Percentiles rank a stretch among this genome's conserved stretches.
These are phyloP conservation scores for Penicillium corylophilum DNA, from an alignment of 2,329 filamentous ascomycete genomes.

Conservation along the genomic window DNA sequence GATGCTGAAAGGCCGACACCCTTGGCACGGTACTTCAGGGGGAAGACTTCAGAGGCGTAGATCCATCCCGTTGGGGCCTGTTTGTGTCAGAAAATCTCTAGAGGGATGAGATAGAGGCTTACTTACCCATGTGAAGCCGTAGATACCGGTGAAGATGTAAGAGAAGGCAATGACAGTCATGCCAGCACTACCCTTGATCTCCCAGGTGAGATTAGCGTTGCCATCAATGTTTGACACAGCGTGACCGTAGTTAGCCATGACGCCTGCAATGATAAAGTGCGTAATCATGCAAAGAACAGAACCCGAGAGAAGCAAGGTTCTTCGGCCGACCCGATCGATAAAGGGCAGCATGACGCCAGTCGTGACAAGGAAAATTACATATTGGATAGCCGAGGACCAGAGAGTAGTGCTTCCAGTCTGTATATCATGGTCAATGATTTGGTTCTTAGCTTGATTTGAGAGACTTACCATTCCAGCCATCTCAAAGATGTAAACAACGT, in stretches of 20 bases:
- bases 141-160: conserved; percentile 50
- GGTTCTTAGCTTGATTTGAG: no score
- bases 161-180: conserved; percentile 65
- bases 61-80: conserved; percentile 58
- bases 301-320: conserved; percentile 49
- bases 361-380: conserved; percentile 57
- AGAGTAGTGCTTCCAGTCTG: conserved; percentile 44
- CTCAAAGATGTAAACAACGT: conserved; percentile 60
- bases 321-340: conserved; percentile 52
- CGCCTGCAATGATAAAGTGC: conserved; percentile 56
- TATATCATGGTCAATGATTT: conserved; percentile 2
- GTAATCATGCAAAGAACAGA: conserved; percentile 47
- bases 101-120: background rate
- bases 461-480: conserved; percentile 54
- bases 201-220: conserved; percentile 48
- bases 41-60: conserved; percentile 64
- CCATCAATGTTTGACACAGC: conserved; percentile 47
- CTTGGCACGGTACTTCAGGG: conserved; percentile 63
- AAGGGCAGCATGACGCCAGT: conserved; percentile 52
- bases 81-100: background rate
- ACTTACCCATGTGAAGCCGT: conserved; percentile 46
- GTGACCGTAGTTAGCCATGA: conserved; percentile 52
- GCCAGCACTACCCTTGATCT: conserved; percentile 50
- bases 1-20: conserved; percentile 62
- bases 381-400: conserved; percentile 57